phyloP scores from a whole-genome alignment of 1,284 basidiomycete species.

The Tylopilus sp. region DNA sequence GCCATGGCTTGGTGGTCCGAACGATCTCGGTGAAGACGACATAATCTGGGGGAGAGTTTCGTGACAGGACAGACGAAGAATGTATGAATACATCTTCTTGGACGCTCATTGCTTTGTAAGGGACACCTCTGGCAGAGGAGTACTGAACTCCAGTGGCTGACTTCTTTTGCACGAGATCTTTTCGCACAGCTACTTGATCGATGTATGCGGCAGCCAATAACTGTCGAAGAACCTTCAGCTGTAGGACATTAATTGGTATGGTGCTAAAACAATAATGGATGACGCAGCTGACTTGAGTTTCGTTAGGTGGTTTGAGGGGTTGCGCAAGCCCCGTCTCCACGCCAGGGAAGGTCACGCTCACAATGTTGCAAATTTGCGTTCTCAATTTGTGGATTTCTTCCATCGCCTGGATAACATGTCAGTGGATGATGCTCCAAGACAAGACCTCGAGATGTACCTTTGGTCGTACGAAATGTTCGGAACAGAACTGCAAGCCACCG shows the following conservation, averaged over 20 bases:
- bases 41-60: constrained; percentile 76
- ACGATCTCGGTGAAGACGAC: constrained; percentile 82
- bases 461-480: constrained; percentile 83
- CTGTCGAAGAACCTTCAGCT: constrained; percentile 91
- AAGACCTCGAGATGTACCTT: constrained; percentile 54
- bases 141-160: constrained; percentile 61
- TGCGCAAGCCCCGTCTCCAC: constrained; percentile 54
- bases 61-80: constrained; percentile 77
- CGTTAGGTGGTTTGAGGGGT: constrained; percentile 66
- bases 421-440: neutral
- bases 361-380: constrained; percentile 81
- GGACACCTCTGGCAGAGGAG: constrained; percentile 71
- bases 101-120: constrained; percentile 83
- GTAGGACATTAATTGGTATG: constrained; percentile 11
- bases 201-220: constrained; percentile 88
- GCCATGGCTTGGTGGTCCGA: constrained; percentile 68
- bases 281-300: constrained; percentile 55
- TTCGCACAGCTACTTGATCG: constrained; percentile 92
- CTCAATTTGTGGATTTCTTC: constrained; percentile 99
- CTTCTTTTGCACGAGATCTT: constrained; percentile 68
- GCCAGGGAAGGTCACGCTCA: constrained; percentile 64
- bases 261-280: neutral
- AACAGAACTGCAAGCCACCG: constrained; percentile 76
- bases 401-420: constrained; percentile 70
- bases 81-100: constrained; percentile 90